Conservation (phyloP, 2,329 filamentous ascomycete species). For the Xenoacremonium recifei region DNA sequence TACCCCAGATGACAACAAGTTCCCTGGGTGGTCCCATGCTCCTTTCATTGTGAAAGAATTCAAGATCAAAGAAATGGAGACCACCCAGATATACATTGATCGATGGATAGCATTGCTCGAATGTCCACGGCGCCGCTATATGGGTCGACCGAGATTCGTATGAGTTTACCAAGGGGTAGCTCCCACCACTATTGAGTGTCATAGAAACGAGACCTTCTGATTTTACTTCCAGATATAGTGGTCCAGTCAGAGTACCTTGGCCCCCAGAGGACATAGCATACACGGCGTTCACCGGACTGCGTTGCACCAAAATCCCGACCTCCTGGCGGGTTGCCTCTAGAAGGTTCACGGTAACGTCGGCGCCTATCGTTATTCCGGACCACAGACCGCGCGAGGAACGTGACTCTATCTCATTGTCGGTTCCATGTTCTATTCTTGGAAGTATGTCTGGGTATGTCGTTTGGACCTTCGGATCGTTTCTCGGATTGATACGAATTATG, state of each 20-base stretch:
- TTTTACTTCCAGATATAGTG: constrained; percentile 17
- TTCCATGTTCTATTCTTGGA: no score
- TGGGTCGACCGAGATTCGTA: constrained; percentile 12
- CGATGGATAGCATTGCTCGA: constrained; percentile 10
- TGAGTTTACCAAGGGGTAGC: constrained; percentile 13
- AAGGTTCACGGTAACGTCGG: constrained; percentile 3
- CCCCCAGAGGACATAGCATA: neutral
- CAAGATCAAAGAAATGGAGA: constrained; percentile 17
- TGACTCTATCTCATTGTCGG: no score
- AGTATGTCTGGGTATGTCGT: no score
- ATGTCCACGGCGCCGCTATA: constrained; percentile 18
- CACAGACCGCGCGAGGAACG: no score
- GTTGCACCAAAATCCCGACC: constrained; percentile 15
- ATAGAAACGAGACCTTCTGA: neutral
- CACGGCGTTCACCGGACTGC: constrained; percentile 13
- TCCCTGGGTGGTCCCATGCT: neutral
- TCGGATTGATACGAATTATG: constrained; percentile 16
- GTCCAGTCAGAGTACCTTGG: constrained; percentile 9
- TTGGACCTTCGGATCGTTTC: no score
- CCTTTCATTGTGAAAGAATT: neutral
- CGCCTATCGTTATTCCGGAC: no score
- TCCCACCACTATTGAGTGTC: constrained; percentile 5
- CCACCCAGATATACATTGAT: constrained; percentile 13
- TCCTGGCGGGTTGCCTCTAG: constrained; percentile 8
- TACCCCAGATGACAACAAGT: constrained; percentile 19